Conservation (phyloP, 2,329 filamentous ascomycete genomes). For the Cordyceps fumosorosea region DNA sequence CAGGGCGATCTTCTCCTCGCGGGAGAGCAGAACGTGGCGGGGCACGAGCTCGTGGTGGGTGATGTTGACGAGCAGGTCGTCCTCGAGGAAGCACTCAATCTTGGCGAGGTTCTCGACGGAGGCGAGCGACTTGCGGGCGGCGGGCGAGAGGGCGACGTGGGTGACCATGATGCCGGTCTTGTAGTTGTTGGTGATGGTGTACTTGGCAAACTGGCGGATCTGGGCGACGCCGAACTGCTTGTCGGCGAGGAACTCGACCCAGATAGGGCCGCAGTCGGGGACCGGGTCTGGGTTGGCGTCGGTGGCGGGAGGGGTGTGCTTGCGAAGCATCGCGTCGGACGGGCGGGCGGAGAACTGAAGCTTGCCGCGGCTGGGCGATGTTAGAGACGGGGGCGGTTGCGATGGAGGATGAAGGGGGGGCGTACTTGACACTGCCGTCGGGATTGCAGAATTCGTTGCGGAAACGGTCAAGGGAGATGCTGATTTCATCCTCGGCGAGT, state of each 20-base stretch:
- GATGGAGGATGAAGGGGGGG: background rate
- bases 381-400: background rate
- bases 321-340: constrained; percentile 74
- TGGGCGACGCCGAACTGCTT: constrained; percentile 81
- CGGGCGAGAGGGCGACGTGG: constrained; percentile 71
- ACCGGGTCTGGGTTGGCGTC: constrained; percentile 61
- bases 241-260: constrained; percentile 85
- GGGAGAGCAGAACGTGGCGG: constrained; percentile 82
- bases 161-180: constrained; percentile 89
- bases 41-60: constrained; percentile 96
- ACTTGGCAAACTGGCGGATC: constrained; percentile 81
- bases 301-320: constrained; percentile 69
- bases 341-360: constrained; percentile 88
- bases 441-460: constrained; percentile 61
- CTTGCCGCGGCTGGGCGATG: constrained; percentile 59
- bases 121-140: constrained; percentile 80
- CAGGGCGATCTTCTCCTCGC: constrained; percentile 80
- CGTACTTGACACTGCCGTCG: constrained; percentile 69
- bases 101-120: constrained; percentile 68
- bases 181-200: constrained; percentile 73
- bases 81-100: constrained; percentile 93
- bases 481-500: constrained; percentile 80
- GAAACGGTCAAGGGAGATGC: constrained; percentile 80
- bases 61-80: constrained; percentile 95
- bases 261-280: constrained; percentile 78